Evolutionary conservation across 345 rosid species (phyloP).

Genomic region (Anacardium occidentale): DNA sequence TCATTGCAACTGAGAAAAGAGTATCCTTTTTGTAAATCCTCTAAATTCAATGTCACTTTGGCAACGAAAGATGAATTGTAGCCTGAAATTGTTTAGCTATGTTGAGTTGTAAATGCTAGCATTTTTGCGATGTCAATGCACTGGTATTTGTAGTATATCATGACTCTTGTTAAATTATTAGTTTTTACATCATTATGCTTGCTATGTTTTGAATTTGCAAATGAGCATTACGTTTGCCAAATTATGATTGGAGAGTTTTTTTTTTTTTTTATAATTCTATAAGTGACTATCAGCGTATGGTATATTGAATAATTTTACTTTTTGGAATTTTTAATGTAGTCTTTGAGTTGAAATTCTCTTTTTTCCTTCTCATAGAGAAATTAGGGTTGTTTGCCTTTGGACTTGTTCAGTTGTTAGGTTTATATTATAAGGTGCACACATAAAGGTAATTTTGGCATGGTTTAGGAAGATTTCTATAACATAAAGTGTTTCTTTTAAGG

Average conservation of each 20-base stretch:
- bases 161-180: neutral
- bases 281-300: neutral
- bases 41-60: neutral
- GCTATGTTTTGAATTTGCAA: neutral
- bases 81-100: no score
- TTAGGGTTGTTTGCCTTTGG: neutral
- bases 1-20: slow-evolving; percentile 95
- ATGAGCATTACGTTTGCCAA: neutral
- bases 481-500: neutral
- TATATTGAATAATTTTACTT: neutral
- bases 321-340: neutral
- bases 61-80: neutral
- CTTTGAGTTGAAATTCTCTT: neutral
- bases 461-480: neutral
- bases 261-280: no score
- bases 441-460: neutral
- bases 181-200: neutral
- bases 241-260: neutral
- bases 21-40: slow-evolving; percentile 54
- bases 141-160: neutral
- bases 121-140: neutral
- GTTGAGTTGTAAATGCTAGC: neutral
- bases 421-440: no score
- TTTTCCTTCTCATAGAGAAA: neutral
- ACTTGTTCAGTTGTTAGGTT: neutral